Percentiles rank a stretch among this genome's conserved stretches.
These are phyloP conservation scores for Pelargonium cotyledonis DNA, from an alignment of 441 rosid species.

Conservation along the genomic window DNA sequence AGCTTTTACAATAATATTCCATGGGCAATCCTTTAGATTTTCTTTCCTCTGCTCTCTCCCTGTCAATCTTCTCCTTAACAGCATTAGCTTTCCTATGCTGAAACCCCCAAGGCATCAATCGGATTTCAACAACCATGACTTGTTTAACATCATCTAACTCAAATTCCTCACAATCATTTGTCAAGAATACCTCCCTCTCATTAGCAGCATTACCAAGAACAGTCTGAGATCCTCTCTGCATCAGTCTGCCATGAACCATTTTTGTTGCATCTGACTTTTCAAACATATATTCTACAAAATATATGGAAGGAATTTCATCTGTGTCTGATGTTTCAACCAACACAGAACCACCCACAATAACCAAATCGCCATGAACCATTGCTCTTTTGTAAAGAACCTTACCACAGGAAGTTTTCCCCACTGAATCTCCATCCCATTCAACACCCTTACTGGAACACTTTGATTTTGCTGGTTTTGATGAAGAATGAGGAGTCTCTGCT, in stretches of 20 bases:
- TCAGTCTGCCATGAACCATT: slow-evolving; percentile 66
- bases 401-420: slow-evolving; percentile 41
- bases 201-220: slow-evolving; percentile 65
- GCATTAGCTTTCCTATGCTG: slow-evolving; percentile 33
- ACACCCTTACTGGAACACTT: slow-evolving; percentile 29
- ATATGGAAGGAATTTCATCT: slow-evolving; percentile 41
- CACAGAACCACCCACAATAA: slow-evolving; percentile 52
- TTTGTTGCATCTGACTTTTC: slow-evolving; percentile 49
- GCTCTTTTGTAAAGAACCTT: slow-evolving; percentile 52
- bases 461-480: slow-evolving; percentile 26
- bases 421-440: slow-evolving; percentile 49
- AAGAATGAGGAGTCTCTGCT: slow-evolving; percentile 27
- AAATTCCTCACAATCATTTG: slow-evolving; percentile 46
- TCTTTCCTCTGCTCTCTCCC: slow-evolving; percentile 8
- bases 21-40: slow-evolving; percentile 9
- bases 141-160: slow-evolving; percentile 49
- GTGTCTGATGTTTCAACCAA: slow-evolving; percentile 36
- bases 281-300: slow-evolving; percentile 71
- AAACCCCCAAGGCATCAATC: slow-evolving; percentile 66
- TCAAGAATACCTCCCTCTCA: slow-evolving; percentile 68
- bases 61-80: slow-evolving; percentile 14
- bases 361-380: slow-evolving; percentile 38
- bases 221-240: slow-evolving; percentile 55
- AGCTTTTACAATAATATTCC: slow-evolving; percentile 20
- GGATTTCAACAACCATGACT: slow-evolving; percentile 37